A percentile compares a stretch with the other conserved stretches of the same genome.
Evolutionary conservation across 2,329 filamentous ascomycete species (phyloP).

Genomic region (Aspergillus uvarum): DNA sequence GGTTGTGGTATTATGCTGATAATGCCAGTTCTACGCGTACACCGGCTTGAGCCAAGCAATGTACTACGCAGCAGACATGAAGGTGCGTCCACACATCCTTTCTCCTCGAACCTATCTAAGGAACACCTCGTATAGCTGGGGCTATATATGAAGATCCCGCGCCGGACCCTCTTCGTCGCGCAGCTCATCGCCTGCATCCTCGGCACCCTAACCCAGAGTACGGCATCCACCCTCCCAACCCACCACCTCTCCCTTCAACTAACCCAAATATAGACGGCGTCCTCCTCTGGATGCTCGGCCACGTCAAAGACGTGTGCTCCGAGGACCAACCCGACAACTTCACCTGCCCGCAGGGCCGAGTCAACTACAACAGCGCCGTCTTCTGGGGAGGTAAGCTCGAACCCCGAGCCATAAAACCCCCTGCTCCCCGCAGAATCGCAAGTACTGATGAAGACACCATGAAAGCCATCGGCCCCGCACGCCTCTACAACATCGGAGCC

Average conservation of each 20-base stretch:
- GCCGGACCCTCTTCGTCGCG: constrained; percentile 47
- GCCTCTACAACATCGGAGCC: constrained; percentile 47
- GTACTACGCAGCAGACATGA: constrained; percentile 51
- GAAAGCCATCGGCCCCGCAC: constrained; percentile 46
- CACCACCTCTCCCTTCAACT: constrained; percentile 14
- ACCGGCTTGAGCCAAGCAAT: constrained; percentile 54
- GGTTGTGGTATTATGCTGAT: constrained; percentile 46
- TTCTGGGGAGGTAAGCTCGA: constrained; percentile 44
- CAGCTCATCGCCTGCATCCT: constrained; percentile 50
- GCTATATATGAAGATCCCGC: constrained; percentile 52
- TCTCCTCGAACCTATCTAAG: not conserved
- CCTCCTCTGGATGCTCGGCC: constrained; percentile 30
- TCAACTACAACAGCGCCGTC: constrained; percentile 47
- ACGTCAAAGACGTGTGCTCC: constrained; percentile 43
- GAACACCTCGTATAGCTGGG: constrained; percentile 35
- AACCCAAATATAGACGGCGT: constrained; percentile 34
- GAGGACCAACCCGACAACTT: constrained; percentile 45
- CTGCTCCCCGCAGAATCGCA: no score
- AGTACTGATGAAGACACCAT: not conserved
- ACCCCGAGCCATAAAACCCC: no score
- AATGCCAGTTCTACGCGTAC: constrained; percentile 59
- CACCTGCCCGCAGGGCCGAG: constrained; percentile 48
- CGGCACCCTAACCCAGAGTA: constrained; percentile 43
- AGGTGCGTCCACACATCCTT: constrained; percentile 43
- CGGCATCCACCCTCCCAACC: constrained; percentile 7